Base-by-base conservation (phyloP, 2,329 filamentous ascomycete genomes). In the Trichoderma sp. region DNA sequence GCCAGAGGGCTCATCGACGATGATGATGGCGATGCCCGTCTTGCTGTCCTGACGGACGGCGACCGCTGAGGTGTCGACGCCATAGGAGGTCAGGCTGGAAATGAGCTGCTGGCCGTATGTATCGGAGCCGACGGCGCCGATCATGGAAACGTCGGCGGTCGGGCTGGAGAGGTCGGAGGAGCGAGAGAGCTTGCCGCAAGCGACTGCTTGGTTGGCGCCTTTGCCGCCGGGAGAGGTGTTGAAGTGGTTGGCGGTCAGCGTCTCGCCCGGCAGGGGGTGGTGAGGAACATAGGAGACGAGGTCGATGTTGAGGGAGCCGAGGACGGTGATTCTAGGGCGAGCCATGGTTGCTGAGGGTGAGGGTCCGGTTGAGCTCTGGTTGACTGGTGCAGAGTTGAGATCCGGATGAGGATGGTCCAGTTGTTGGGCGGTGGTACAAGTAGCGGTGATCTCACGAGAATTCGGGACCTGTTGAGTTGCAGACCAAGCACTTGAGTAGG, bases 221-320 rank as follows among this genome's bases (percentile, higher is more conserved):
- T 99, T 99, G 65, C 95, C 94, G 72, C 94, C 95, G 34, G 90
- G 89, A 50, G 90, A 93, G 43, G 89, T 92, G 73, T 84, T 84
- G 79, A 96, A 96, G 21, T 87, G 88, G 69, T 82, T 88, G 55
- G 92, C 86, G 2, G 91, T 93, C 59, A 98, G 83, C 3, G 94
- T 98, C 79, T 99, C 94, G 70, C 94, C 95, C 0, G 90, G 88
- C 1, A 84, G 80, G 1, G 95, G 94, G 68, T 97, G 87, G 68
- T 94, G 91, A 5, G 91, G 83, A 41, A 95, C 95, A 72, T 92
- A 88, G 47, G 92, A 93, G 68, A 97, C 91, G 68, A 98, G 88
- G 80, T 99, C 94, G 75, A 92, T 91, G 79, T 98, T 98, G 67
- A 99, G 88, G 41, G 94, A 98, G 71, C 94, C 94, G 70, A 98